Conservation (phyloP, 1,139 yeast species). For the Lodderomyces parapsilosis region DNA sequence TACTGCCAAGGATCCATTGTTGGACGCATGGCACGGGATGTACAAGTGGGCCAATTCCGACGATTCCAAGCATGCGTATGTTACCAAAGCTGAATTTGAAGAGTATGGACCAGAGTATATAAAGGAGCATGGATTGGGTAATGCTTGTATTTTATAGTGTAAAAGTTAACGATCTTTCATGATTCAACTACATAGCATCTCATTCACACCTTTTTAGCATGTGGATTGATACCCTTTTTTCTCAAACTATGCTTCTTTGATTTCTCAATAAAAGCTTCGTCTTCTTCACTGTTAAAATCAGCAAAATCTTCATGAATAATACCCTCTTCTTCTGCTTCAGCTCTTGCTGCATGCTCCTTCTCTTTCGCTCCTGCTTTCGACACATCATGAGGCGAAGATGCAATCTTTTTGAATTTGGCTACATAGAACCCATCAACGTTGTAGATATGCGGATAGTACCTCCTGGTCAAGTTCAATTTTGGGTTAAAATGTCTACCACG, state of each 20-base stretch:
- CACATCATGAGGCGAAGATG: conserved; percentile 78
- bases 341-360: conserved; percentile 76
- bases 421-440: conserved; percentile 98
- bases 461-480: conserved; percentile 74
- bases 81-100: conserved; percentile 72
- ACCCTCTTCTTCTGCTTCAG: conserved; percentile 78
- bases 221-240: conserved; percentile 82
- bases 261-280: conserved; percentile 70
- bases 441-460: conserved; percentile 97
- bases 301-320: conserved; percentile 86
- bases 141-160: conserved; percentile 30
- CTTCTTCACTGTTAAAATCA: conserved; percentile 73
- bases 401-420: conserved; percentile 92
- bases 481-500: conserved; percentile 91
- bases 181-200: not conserved
- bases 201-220: conserved; percentile 17
- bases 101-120: conserved; percentile 90
- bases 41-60: conserved; percentile 67
- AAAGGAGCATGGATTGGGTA: conserved; percentile 83
- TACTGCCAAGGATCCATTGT: conserved; percentile 61
- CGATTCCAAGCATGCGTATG: conserved; percentile 42
- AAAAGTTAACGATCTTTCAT: too few relatives aligned
- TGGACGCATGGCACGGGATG: conserved; percentile 96
- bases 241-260: conserved; percentile 70
- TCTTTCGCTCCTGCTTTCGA: conserved; percentile 89